These are phyloP conservation scores for Apiotrichum laibachii DNA, from an alignment of 1,284 basidiomycete genomes.

Conservation along the genomic window DNA sequence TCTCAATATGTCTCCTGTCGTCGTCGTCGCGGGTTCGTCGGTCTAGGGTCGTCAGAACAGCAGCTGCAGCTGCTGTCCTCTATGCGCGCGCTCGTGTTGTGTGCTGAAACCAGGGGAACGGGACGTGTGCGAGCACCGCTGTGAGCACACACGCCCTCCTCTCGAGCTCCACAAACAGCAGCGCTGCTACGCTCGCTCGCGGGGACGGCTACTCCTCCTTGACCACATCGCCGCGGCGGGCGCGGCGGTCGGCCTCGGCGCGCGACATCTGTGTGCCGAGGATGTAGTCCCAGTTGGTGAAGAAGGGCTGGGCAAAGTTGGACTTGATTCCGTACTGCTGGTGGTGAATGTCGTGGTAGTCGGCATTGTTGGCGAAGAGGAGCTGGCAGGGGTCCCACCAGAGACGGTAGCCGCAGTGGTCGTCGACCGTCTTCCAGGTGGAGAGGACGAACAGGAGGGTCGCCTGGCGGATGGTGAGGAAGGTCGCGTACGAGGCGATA, in stretches of 20 bases:
- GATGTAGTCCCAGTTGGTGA: constrained; percentile 52
- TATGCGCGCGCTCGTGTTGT: too few relatives aligned
- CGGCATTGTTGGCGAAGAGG: constrained; percentile 86
- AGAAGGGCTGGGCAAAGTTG: constrained; percentile 95
- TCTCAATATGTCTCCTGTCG: too few relatives aligned
- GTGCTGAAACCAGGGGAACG: too few relatives aligned
- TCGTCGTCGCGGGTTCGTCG: too few relatives aligned
- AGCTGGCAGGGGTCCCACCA: constrained; percentile 88
- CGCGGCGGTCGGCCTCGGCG: constrained; percentile 34
- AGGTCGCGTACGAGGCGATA: constrained; percentile 67
- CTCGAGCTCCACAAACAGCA: too few relatives aligned
- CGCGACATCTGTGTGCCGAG: constrained; percentile 51
- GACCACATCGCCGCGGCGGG: neutral
- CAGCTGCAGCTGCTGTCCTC: too few relatives aligned
- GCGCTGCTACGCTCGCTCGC: too few relatives aligned
- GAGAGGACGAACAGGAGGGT: constrained; percentile 79
- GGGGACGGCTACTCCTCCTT: constrained; percentile 7
- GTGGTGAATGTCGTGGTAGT: constrained; percentile 98
- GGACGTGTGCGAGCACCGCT: too few relatives aligned
- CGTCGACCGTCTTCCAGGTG: constrained; percentile 92
- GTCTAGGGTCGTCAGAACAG: too few relatives aligned
- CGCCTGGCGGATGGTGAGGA: constrained; percentile 80
- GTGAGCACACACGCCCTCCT: too few relatives aligned
- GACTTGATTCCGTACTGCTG: constrained; percentile 89
- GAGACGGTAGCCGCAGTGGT: constrained; percentile 89